Evolutionary conservation across 2,329 filamentous ascomycete species (phyloP).

Genomic region (Gnomoniopsis sp.): DNA sequence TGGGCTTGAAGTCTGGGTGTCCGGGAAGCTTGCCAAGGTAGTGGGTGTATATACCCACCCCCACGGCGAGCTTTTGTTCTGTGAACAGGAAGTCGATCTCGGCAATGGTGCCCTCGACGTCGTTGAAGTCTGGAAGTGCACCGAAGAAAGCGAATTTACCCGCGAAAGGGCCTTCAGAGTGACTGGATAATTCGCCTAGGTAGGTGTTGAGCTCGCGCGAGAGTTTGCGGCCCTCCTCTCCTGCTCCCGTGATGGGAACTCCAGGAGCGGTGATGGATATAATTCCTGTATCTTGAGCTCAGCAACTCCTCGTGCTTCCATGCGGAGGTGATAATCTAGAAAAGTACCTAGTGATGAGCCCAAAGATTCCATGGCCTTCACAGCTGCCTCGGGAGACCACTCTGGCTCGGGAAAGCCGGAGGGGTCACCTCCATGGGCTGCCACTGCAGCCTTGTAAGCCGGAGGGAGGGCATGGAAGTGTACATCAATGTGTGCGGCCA

Average conservation of each 20-base stretch:
- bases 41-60: conserved; percentile 23
- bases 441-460: conserved; percentile 14
- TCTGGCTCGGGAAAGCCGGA: conserved; percentile 14
- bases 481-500: conserved; percentile 17
- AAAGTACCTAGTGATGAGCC: conserved; percentile 9
- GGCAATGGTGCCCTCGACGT: conserved; percentile 22
- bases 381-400: conserved; percentile 15
- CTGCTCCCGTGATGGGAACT: conserved; percentile 13
- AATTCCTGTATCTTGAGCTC: conserved; percentile 29
- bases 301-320: neutral
- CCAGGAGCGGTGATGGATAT: conserved; percentile 15
- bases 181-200: conserved; percentile 10
- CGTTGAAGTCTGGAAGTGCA: conserved; percentile 24
- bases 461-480: conserved; percentile 15
- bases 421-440: conserved; percentile 16
- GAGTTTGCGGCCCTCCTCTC: conserved; percentile 14
- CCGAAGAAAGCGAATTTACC: conserved; percentile 25
- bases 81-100: conserved; percentile 24
- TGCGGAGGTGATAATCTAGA: neutral
- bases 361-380: conserved; percentile 14
- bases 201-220: conserved; percentile 14
- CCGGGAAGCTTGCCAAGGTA: conserved; percentile 24
- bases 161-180: neutral
- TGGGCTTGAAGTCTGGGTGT: conserved; percentile 23
- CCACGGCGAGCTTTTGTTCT: conserved; percentile 22